Conservation (phyloP, 768 basidiomycete species). For the Termitomyces bulborhizus region DNA sequence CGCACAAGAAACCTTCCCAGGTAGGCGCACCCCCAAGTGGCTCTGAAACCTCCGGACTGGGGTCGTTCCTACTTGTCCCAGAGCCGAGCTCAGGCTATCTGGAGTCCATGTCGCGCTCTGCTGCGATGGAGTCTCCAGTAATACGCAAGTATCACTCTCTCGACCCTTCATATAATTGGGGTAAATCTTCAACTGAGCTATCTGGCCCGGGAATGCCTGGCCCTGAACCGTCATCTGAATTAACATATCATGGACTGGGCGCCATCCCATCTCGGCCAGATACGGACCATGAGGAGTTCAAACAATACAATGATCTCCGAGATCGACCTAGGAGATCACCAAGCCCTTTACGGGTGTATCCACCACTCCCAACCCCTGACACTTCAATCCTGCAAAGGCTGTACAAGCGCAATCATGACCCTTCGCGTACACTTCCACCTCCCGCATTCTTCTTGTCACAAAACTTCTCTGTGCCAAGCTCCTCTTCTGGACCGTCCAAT, state of each 20-base stretch:
- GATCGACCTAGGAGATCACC: slow-evolving; percentile 10
- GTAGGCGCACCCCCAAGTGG: slow-evolving; percentile 55
- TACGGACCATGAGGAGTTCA: slow-evolving; percentile 3
- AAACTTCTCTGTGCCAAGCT: slow-evolving; percentile 3
- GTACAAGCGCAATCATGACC: slow-evolving; percentile 15
- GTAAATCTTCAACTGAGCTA: slow-evolving; percentile 32
- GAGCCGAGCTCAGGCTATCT: slow-evolving; percentile 10
- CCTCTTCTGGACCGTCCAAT: not conserved
- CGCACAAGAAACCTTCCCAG: slow-evolving; percentile 50
- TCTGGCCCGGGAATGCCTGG: slow-evolving; percentile 55
- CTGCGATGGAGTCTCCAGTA: not conserved
- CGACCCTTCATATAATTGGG: slow-evolving; percentile 22
- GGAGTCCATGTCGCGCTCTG: not conserved
- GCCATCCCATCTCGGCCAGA: slow-evolving; percentile 4
- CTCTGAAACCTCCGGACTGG: slow-evolving; percentile 23
- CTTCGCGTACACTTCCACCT: slow-evolving; percentile 30
- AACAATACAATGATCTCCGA: not conserved
- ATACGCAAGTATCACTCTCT: slow-evolving; percentile 19
- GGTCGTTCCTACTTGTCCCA: slow-evolving; percentile 9
- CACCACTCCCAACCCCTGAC: slow-evolving; percentile 13
- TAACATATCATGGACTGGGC: slow-evolving; percentile 1
- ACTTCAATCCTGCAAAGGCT: slow-evolving; percentile 17
- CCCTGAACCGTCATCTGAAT: slow-evolving; percentile 14
- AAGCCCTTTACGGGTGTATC: slow-evolving; percentile 19
- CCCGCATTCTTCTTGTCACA: slow-evolving; percentile 19